Evolutionary conservation across 495 filamentous ascomycete species (phyloP).

Genomic region (Aspergillus sparsus): DNA sequence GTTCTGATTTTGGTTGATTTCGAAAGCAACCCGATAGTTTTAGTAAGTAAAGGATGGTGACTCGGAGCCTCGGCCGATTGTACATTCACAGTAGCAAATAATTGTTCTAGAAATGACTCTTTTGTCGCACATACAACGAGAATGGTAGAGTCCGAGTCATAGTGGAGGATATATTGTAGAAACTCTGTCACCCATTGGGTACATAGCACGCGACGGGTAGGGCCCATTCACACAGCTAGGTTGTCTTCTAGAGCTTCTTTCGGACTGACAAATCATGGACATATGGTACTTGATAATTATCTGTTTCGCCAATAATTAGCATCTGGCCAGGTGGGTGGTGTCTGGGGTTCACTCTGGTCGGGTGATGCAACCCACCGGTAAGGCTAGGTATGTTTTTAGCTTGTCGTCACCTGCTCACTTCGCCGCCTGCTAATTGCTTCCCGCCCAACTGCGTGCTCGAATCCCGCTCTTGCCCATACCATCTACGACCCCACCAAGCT

Average conservation of each 20-base stretch:
- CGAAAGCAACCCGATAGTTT: slow-evolving; percentile 68
- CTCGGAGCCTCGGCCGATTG: slow-evolving; percentile 22
- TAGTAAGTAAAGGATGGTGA: slow-evolving; percentile 51
- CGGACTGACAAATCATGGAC: no score
- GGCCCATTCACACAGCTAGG: slow-evolving; percentile 24
- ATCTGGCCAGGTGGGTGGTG: no score
- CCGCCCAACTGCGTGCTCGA: slow-evolving; percentile 1
- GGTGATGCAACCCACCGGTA: slow-evolving; percentile 7
- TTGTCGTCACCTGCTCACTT: slow-evolving; percentile 21
- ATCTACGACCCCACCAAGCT: slow-evolving; percentile 16
- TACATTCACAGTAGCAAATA: slow-evolving; percentile 35
- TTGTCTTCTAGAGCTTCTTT: no score
- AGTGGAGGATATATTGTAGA: slow-evolving; percentile 61
- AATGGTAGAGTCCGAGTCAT: slow-evolving; percentile 54
- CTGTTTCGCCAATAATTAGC: background rate
- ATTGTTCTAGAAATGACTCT: slow-evolving; percentile 59
- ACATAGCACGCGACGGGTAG: slow-evolving; percentile 29
- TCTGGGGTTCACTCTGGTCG: background rate
- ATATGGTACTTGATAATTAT: no score
- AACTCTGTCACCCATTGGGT: slow-evolving; percentile 52
- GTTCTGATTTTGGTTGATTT: slow-evolving; percentile 66
- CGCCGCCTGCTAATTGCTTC: background rate
- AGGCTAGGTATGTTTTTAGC: slow-evolving; percentile 1
- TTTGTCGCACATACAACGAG: slow-evolving; percentile 72
- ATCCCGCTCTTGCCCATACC: slow-evolving; percentile 20